A percentile compares a stretch with the other conserved stretches of the same genome.
Conservation (phyloP, 345 rosid genomes). For the Sisymbrium irio region DNA sequence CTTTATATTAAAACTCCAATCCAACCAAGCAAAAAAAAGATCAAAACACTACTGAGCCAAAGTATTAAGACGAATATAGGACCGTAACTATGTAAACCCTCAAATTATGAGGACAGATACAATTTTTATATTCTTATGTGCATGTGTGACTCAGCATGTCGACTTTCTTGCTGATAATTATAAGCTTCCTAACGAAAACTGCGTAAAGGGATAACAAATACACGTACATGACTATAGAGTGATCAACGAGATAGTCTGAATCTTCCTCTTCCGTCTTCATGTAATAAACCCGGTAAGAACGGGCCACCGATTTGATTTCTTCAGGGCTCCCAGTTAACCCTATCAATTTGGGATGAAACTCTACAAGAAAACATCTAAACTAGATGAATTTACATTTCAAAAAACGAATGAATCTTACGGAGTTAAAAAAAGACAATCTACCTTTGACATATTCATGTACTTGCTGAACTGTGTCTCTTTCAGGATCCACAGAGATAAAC, state of each 20-base stretch:
- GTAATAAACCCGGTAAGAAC: slow-evolving; percentile 90
- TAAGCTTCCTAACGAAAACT: neutral
- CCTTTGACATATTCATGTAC: slow-evolving; percentile 93
- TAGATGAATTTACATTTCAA: neutral
- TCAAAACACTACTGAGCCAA: neutral
- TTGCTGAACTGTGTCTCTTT: slow-evolving; percentile 92
- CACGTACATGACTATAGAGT: slow-evolving; percentile 90
- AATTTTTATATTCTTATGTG: no score
- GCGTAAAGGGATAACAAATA: slow-evolving; percentile 2
- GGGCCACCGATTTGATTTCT: slow-evolving; percentile 76
- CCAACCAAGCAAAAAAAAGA: neutral
- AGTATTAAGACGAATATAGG: neutral
- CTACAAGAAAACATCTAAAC: slow-evolving; percentile 38
- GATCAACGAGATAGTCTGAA: slow-evolving; percentile 98
- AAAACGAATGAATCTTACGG: neutral
- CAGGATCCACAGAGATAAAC: slow-evolving; percentile 95
- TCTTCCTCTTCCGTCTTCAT: slow-evolving; percentile 98
- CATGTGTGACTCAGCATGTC: neutral
- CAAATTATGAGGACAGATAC: no score
- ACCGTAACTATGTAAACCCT: neutral
- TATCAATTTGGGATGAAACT: slow-evolving; percentile 81
- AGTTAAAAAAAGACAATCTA: slow-evolving; percentile 31
- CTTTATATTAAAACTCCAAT: neutral
- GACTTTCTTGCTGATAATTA: neutral
- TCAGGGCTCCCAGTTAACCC: slow-evolving; percentile 86